phyloP scores from a whole-genome alignment of 1,284 basidiomycete genomes.

The Mrakiaceae sp. region DNA sequence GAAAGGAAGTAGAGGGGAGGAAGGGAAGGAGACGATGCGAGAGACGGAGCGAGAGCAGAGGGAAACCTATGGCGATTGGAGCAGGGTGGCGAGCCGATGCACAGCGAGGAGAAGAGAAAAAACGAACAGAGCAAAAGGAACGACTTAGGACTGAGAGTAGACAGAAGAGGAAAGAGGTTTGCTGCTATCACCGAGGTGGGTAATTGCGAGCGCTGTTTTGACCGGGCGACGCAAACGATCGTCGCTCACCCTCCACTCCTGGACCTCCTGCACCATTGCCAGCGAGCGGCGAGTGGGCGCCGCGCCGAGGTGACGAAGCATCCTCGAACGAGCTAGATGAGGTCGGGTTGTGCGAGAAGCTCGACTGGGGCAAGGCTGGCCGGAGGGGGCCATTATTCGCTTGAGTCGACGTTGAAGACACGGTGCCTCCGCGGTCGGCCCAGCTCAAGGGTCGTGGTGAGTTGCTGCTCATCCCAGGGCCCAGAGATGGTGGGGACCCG shows the following conservation, averaged over 20 bases:
- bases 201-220: neutral
- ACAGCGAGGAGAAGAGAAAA: neutral
- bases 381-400: neutral
- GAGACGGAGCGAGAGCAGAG: neutral
- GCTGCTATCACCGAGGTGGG: neutral
- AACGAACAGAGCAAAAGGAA: slow-evolving; percentile 1
- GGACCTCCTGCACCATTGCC: no score
- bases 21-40: slow-evolving; percentile 1
- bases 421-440: no score
- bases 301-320: slow-evolving; percentile 3
- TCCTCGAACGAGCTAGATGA: neutral
- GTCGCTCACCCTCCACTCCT: no score
- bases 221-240: neutral
- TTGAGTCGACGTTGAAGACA: neutral
- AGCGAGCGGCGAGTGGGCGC: neutral
- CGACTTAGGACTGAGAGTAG: neutral
- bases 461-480: slow-evolving; percentile 1
- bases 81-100: no score
- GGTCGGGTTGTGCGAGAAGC: neutral
- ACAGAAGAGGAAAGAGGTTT: neutral
- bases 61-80: no score
- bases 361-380: neutral
- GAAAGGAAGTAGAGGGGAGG: slow-evolving; percentile 6
- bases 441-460: neutral
- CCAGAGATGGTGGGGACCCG: neutral